These are phyloP conservation scores for Fraxinus greggii DNA, from an alignment of 305 asterid genomes.

Conservation along the genomic window DNA sequence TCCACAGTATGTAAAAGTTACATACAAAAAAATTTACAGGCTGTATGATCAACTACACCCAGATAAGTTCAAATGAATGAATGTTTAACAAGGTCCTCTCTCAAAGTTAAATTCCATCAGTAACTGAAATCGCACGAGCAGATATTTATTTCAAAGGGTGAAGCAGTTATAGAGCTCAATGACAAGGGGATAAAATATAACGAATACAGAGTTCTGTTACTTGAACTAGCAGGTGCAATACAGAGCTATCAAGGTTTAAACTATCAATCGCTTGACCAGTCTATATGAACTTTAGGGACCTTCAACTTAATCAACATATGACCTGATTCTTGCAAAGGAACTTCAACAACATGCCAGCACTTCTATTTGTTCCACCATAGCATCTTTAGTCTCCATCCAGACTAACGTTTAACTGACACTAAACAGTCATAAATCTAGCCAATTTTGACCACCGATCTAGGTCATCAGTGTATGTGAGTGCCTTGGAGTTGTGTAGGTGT, in stretches of 20 bases:
- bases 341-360: not conserved
- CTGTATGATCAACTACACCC: not conserved
- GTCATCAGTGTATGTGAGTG: not conserved
- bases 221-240: not conserved
- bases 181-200: not conserved
- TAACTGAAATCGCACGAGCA: not conserved
- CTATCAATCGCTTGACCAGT: not conserved
- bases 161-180: not conserved
- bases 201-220: not conserved
- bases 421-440: not conserved
- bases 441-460: not conserved
- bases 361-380: not conserved
- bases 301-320: not conserved
- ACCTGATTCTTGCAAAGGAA: not conserved
- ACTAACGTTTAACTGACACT: not conserved
- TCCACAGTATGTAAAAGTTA: not conserved
- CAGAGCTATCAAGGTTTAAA: not conserved
- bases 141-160: not conserved
- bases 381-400: constrained; percentile 8
- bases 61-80: not conserved
- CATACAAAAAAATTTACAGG: not conserved
- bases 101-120: constrained; percentile 1
- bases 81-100: not conserved
- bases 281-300: not conserved
- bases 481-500: not conserved